Base-by-base conservation (phyloP, 2,329 filamentous ascomycete genomes). In the Pseudophaeomoniella oleicola region DNA sequence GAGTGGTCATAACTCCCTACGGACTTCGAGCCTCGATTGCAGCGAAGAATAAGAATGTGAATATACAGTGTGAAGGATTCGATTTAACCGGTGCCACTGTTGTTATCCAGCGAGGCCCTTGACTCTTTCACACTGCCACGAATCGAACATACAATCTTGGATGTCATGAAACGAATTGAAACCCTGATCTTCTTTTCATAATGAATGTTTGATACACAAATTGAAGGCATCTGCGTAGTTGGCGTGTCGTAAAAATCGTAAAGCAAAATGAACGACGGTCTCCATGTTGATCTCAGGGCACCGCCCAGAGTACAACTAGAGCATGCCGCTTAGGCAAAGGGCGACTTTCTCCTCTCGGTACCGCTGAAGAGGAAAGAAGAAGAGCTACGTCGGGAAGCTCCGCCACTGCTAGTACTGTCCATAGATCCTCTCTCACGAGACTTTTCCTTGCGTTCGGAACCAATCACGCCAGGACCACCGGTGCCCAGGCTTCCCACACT, bases 301-400 rank as follows among this genome's bases (percentile, higher is more conserved):
- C 30, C 15, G 30, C 30, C 30, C 15, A 13, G 30, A 32, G 14
- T 32, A 6, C 6, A 32, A 6, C 30, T 14, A 9, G 12, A 6
- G 14, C 16, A 6, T 17, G 9, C 15, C 30, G 6, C 22, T 64
- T 65, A 78, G 52, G 70, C 71, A 53, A 73, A 59, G 41, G 71
- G 65, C 59, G 72, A 80, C 70, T 85, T 92, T 59, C 86, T 81
- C 74, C 93, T 94, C 67, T 93, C 86, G 43, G 78, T 81, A 56
- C 78, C 87, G 46, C 82, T 87, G 46, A 94, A 71, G 46, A 94
- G 81, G 53, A 94, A 75, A 69, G 86, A 80, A 37, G 85, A 81
- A 48, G 81, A 81, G 67, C 80, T 87, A 60, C 85, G 83, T 60
- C 84, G 76, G 40, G 71, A 67, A 30, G 56, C 56, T 44, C 72